These are phyloP conservation scores for Spathaspora sp. DNA, from an alignment of 805 yeast genomes.

Conservation along the genomic window DNA sequence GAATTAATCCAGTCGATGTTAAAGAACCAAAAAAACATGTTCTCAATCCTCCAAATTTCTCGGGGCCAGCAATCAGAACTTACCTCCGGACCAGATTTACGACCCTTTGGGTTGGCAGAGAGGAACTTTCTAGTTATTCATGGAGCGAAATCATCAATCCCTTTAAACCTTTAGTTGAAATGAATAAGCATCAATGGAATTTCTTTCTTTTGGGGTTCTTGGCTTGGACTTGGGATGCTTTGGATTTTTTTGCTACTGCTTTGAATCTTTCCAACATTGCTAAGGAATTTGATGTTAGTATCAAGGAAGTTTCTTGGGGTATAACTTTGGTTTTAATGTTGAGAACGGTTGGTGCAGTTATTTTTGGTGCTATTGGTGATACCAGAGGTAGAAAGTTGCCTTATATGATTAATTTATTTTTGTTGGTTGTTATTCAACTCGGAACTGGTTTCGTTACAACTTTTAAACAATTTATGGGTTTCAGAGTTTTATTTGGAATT, in stretches of 20 bases:
- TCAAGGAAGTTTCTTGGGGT: constrained; percentile 65
- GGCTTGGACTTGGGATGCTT: constrained; percentile 73
- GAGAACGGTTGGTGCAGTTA: constrained; percentile 66
- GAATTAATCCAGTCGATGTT: constrained; percentile 27
- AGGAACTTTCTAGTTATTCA: constrained; percentile 30
- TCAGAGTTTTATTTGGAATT: constrained; percentile 63
- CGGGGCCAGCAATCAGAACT: constrained; percentile 8
- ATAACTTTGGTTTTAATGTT: constrained; percentile 69
- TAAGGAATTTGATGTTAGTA: constrained; percentile 36
- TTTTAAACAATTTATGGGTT: constrained; percentile 54
- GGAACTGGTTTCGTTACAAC: constrained; percentile 66
- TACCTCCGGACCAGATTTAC: constrained; percentile 48
- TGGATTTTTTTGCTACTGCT: constrained; percentile 66
- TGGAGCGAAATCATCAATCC: constrained; percentile 45
- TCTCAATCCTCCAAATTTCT: constrained; percentile 21
- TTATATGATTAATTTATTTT: constrained; percentile 45
- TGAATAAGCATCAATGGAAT: constrained; percentile 47
- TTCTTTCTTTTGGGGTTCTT: constrained; percentile 55
- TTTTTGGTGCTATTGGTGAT: constrained; percentile 62
- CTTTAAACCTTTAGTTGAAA: constrained; percentile 33
- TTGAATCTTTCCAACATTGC: constrained; percentile 53
- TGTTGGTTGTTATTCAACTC: constrained; percentile 52
- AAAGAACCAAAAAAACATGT: constrained; percentile 10
- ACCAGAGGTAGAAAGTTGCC: constrained; percentile 68
- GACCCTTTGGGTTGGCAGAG: constrained; percentile 44